Evolutionary conservation across 2,329 filamentous ascomycete genomes (phyloP).

Genomic region (Aspergillus neotritici): DNA sequence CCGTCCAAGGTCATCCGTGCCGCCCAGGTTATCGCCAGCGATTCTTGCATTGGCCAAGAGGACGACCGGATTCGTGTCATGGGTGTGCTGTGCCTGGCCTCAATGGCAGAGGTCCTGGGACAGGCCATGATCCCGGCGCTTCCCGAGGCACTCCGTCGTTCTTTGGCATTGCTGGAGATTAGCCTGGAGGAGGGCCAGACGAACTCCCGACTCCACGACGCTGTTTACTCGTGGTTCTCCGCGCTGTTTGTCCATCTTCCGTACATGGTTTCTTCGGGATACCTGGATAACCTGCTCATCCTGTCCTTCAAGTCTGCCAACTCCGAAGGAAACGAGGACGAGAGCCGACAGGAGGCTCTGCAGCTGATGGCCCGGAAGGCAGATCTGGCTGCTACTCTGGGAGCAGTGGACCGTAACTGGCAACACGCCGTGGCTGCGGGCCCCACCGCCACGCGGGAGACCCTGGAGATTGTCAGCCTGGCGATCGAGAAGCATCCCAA

Average conservation of each 20-base stretch:
- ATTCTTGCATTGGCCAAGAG: constrained; percentile 67
- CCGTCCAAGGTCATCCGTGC: constrained; percentile 68
- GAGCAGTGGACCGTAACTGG: constrained; percentile 69
- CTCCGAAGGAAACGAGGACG: constrained; percentile 56
- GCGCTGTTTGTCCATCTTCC: constrained; percentile 77
- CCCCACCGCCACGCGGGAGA: constrained; percentile 61
- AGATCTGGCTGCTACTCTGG: constrained; percentile 69
- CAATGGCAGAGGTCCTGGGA: constrained; percentile 78
- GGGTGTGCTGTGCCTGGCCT: constrained; percentile 83
- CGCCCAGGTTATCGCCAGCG: constrained; percentile 69
- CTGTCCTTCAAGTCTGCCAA: constrained; percentile 68
- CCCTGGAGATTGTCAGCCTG: constrained; percentile 62
- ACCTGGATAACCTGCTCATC: constrained; percentile 65
- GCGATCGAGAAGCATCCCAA: constrained; percentile 75
- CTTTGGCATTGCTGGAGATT: constrained; percentile 63
- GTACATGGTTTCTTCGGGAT: constrained; percentile 75
- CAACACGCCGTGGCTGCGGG: constrained; percentile 57
- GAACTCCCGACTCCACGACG: constrained; percentile 67
- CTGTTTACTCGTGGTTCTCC: constrained; percentile 72
- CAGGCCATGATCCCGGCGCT: constrained; percentile 81
- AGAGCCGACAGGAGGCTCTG: constrained; percentile 63
- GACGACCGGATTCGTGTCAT: constrained; percentile 71
- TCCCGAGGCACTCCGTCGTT: constrained; percentile 66
- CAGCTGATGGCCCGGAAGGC: constrained; percentile 70
- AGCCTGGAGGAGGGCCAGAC: constrained; percentile 52